Evolutionary conservation across 2,329 filamentous ascomycete species (phyloP), one percentile per base, ranked within the genome.

Genomic region (Fusarium robinianum): DNA sequence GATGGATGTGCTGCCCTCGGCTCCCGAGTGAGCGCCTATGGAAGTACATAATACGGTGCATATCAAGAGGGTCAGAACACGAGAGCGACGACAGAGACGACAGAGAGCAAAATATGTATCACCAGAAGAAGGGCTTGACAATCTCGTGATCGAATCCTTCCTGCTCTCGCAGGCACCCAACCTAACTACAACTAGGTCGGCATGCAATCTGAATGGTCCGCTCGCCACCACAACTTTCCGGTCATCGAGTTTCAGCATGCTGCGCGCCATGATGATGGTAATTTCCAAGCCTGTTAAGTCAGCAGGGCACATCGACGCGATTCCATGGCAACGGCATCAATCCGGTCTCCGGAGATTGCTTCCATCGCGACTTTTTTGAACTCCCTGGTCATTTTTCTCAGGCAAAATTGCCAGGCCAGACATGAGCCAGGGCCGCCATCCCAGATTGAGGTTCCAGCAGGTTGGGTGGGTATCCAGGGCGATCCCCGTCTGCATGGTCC

Each of bases 231-330:
- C 41, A 37, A 45, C 18, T 37, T 41, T 49, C 41, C 39, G 35
- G 48, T 48, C 51, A 23, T 53, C 40, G 36, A 42, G 57, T 55
- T 55, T 57, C 52, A 60, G 41, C 35, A 25, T 44, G 10, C 39
- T 37, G 27, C 45, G 46, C 43, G 41, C 55, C 51, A 54, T 48
- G 39, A 49, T 36, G 34, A 49, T 51, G 36, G 32, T 49, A 60
- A 61, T 61, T 60, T 61, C 58, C 53, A 59, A 35, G 41, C 42
- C n/a, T n/a, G n/a, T n/a, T n/a, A n/a, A n/a, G n/a, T n/a, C 51
- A 42, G 40, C 55, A 35, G 44, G 34, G 36, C 26, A 41, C 18
- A 34, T 40, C 36, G 35, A 55, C 38, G 44, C 43, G 35, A 53
- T 57, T 48, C 43, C 22, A 59, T 42, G 49, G 35, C 55, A 46